These are phyloP conservation scores for Leishmania tarentolae DNA, from an alignment of 208 protist genomes.

Conservation along the genomic window DNA sequence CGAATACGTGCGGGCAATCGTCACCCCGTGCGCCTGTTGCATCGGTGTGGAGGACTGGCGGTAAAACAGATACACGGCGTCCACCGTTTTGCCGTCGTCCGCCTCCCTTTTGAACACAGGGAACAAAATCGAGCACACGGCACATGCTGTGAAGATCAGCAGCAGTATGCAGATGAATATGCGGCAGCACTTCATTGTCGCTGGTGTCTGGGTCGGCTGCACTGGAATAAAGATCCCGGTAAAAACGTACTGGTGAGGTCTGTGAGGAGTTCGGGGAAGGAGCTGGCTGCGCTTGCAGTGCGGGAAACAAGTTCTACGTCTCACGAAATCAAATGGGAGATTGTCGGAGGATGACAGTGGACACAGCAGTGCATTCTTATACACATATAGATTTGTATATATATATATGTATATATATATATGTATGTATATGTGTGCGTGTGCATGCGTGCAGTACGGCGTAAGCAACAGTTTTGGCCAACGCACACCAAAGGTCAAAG, in stretches of 20 bases:
- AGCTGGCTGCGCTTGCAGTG: neutral
- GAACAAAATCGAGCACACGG: constrained; percentile 25
- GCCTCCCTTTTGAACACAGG: constrained; percentile 9
- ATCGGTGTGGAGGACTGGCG: neutral
- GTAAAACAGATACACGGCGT: constrained; percentile 25
- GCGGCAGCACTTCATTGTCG: constrained; percentile 22
- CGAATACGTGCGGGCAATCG: constrained; percentile 11
- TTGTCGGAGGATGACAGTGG: neutral
- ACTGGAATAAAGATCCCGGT: neutral
- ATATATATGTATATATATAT: neutral
- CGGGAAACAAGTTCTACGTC: neutral
- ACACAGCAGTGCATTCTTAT: neutral
- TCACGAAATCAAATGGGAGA: neutral
- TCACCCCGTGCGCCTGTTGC: neutral
- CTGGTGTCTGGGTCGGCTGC: neutral
- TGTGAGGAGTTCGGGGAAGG: neutral
- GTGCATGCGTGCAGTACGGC: neutral
- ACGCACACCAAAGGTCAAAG: neutral
- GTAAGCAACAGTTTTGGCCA: neutral
- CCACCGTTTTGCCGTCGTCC: neutral
- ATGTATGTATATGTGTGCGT: neutral
- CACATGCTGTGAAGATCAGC: constrained; percentile 17
- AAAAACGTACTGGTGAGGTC: neutral
- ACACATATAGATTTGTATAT: neutral
- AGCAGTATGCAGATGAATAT: constrained; percentile 16